Base-by-base conservation (phyloP, 202 grass and related monocot species). In the Zizania palustris region DNA sequence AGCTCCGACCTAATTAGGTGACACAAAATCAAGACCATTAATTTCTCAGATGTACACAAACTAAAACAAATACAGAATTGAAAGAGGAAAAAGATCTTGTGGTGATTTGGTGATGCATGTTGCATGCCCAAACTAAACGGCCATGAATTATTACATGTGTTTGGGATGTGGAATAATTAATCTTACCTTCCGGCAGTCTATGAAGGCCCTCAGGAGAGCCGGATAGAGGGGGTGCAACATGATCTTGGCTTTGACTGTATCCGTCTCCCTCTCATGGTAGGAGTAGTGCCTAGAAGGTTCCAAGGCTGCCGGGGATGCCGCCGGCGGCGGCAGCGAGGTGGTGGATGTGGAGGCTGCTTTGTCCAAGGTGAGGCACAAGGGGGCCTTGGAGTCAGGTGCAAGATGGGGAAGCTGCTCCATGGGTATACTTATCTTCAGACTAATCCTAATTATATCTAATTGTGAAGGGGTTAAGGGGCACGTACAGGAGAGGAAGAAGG, bases 131-230 rank as follows among this genome's bases (percentile, higher is more conserved):
- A 28, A 28, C 28, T 28, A 28, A 28, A 28, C 28, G 28, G 28
- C n/a, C 41, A 53, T 39, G 43, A 83, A 7, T 34, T 19, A 56
- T 79, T 64, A 72, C 58, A 64, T 88, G 63, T 28, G 28, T 49
- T 19, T 18, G 62, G 39, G n/a, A 28, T 28, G 28, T 28, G 11
- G 43, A 54, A n/a, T 19, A 63, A 22, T n/a, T 13, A 7, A 33
- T 22, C 58, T 28, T 60, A 92, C 92, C 92, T 96, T 96, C 50
- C 80, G 87, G 67, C 86, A 96, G 64, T 96, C 87, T 70, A 96
- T 90, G 79, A 84, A 96, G 22, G 92, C 85, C 85, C 70, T 82
- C 33, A 96, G 63, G 42, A 96, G 84, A 77, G 67, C 65, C 13
- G 92, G 84, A 74, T 96, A 96, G 68, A 82, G 86, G 37, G 28